These are phyloP conservation scores for Rhizoclosmatium sp. DNA, from an alignment of 192 early-diverging fungal genomes.

Conservation along the genomic window DNA sequence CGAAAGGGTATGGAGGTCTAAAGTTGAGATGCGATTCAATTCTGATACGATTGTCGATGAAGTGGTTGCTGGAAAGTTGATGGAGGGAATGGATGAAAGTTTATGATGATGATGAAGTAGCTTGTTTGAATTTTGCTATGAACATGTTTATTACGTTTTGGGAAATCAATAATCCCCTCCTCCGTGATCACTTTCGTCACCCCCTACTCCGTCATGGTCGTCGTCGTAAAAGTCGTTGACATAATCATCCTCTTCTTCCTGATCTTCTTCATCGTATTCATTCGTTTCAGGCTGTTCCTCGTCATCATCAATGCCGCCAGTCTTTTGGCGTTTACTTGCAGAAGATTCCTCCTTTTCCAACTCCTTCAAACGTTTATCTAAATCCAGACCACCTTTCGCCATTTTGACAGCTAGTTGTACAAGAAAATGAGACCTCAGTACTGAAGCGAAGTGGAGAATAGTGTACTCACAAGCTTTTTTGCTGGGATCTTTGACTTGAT, in stretches of 20 bases:
- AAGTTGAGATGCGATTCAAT: neutral
- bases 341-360: conserved; percentile 27
- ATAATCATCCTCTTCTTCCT: conserved; percentile 38
- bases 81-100: neutral
- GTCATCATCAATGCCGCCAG: conserved; percentile 28
- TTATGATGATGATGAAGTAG: too few species aligned
- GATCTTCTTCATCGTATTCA: conserved; percentile 38
- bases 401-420: conserved; percentile 6
- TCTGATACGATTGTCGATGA: neutral
- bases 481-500: conserved; percentile 37
- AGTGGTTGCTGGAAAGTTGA: neutral
- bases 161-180: conserved; percentile 38
- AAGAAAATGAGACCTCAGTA: neutral
- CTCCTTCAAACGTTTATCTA: conserved; percentile 18
- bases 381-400: conserved; percentile 24
- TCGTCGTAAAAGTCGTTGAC: conserved; percentile 35
- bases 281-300: conserved; percentile 15
- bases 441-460: neutral
- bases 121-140: neutral
- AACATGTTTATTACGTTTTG: conserved; percentile 5
- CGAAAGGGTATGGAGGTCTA: neutral
- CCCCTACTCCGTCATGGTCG: conserved; percentile 39
- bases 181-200: conserved; percentile 33
- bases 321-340: conserved; percentile 18
- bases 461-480: conserved; percentile 13